Conservation (phyloP, 2,329 filamentous ascomycete genomes). For the Botrytis squamosa region DNA sequence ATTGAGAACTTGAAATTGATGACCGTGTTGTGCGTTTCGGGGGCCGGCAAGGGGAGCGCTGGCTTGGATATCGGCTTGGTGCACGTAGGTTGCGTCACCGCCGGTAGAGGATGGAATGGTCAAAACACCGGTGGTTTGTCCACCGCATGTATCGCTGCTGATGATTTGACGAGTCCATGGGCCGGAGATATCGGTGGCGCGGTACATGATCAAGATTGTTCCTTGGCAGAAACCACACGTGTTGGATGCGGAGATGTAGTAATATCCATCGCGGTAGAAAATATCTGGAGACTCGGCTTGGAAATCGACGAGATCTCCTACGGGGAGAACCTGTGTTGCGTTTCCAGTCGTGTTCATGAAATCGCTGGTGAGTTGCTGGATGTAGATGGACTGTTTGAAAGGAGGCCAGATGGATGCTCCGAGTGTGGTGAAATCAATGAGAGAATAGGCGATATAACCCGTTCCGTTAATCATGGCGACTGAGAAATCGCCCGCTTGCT, state of each 20-base stretch:
- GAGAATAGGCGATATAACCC: conserved; percentile 31
- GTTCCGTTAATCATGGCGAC: conserved; percentile 25
- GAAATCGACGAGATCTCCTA: conserved; percentile 29
- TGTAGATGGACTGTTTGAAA: conserved; percentile 31
- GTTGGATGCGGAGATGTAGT: conserved; percentile 32
- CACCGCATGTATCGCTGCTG: conserved; percentile 31
- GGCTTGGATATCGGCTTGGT: conserved; percentile 29
- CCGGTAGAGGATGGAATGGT: conserved; percentile 24
- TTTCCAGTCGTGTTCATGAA: conserved; percentile 31
- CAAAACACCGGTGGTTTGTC: conserved; percentile 30
- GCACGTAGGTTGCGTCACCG: conserved; percentile 27
- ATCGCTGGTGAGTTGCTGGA: conserved; percentile 28
- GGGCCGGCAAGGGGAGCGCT: conserved; percentile 27
- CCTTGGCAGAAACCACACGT: conserved; percentile 34
- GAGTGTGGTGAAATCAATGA: conserved; percentile 30
- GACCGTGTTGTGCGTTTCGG: conserved; percentile 11
- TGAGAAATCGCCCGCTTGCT: conserved; percentile 1
- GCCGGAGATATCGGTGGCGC: conserved; percentile 25
- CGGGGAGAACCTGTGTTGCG: conserved; percentile 5
- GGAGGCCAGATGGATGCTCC: conserved; percentile 34
- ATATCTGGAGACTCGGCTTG: conserved; percentile 32
- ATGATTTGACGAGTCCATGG: conserved; percentile 33
- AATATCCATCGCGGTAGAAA: conserved; percentile 32
- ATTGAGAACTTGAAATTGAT: conserved; percentile 17
- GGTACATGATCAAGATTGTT: conserved; percentile 31